Percentiles rank a stretch among this genome's conserved stretches.
Conservation (phyloP, 2,329 filamentous ascomycete genomes). For the Fusarium irregulare region DNA sequence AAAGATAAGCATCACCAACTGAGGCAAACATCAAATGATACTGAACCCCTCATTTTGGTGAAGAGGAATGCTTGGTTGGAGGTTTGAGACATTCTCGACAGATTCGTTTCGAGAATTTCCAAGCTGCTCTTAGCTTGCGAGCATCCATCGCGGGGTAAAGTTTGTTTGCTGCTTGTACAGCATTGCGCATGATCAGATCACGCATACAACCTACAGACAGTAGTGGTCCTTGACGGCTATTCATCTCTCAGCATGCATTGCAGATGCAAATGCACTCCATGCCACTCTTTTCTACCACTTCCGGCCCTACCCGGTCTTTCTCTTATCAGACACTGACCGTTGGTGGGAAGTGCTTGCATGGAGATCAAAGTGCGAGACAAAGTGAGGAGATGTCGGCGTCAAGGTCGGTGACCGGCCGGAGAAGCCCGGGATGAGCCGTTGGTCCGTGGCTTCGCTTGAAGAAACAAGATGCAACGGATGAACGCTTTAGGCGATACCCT, state of each 20-base stretch:
- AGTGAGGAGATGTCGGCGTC: constrained; percentile 24
- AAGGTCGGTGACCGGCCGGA: constrained; percentile 24
- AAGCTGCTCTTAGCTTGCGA: constrained; percentile 13
- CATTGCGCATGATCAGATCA: constrained; percentile 32
- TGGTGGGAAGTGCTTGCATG: constrained; percentile 35
- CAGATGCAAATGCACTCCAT: constrained; percentile 9
- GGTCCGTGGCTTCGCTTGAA: constrained; percentile 39
- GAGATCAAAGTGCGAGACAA: constrained; percentile 1
- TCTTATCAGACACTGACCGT: constrained; percentile 18
- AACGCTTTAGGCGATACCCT: constrained; percentile 20
- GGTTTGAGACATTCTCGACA: background rate
- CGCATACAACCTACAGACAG: background rate
- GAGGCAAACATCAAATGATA: background rate
- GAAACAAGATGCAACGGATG: constrained; percentile 13
- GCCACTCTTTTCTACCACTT: constrained; percentile 10
- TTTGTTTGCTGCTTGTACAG: constrained; percentile 2
- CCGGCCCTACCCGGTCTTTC: constrained; percentile 30
- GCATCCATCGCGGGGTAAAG: constrained; percentile 9
- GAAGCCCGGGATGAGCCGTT: constrained; percentile 42
- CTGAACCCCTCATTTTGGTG: background rate
- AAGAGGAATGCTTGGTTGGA: constrained; percentile 1
- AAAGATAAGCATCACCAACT: background rate
- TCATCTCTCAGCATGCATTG: constrained; percentile 4
- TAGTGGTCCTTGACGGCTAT: background rate
- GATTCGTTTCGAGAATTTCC: background rate